Base-by-base conservation (phyloP, 2,329 filamentous ascomycete genomes). In the Cordyceps tenuipes region DNA sequence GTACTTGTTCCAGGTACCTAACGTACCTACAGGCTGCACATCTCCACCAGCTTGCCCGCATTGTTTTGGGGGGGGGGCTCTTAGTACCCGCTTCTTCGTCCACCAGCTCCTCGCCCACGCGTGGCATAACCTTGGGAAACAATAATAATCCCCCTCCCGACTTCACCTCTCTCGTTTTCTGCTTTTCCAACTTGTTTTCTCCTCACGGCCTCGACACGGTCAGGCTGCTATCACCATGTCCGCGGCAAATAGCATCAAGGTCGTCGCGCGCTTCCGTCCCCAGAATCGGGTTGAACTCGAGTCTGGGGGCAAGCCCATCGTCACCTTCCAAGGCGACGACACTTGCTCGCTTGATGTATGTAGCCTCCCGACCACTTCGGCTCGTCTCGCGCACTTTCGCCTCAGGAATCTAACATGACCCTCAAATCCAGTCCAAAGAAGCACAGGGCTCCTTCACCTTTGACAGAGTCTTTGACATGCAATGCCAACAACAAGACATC, bases 391-490 rank as follows among this genome's bases (percentile, higher is more conserved):
- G 41, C 39, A 19, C 5, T 49, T n/a, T 31, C 26, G 36, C 26
- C 43, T 46, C 34, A n/a, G 5, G 19, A 19, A 52, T 23, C 46
- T 56, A 46, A 44, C 23, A 8, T 26, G 19, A n/a, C 5, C 52
- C 29, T n/a, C 53, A 47, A 41, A 21, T 70, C 60, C 71, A 96
- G 88, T 95, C 91, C 66, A 86, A 81, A 72, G 92, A 97, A 73
- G 88, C 87, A 63, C 79, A 87, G 66, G 91, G 91, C 62, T 81
- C 86, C 72, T 99, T 97, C 74, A 99, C 94, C 64, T 99, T 97
- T 75, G 94, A 99, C 75, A 89, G 93, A 64, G 91, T 99, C 66
- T 99, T 99, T 78, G 91, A 90, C 73, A 97, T 96, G 90, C 80
- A 82, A 75, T 94, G 90, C 70, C 85, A 85, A 69, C 94, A 99